Evolutionary conservation across 257 asterid species (phyloP).

Genomic region (Ilex asprella): DNA sequence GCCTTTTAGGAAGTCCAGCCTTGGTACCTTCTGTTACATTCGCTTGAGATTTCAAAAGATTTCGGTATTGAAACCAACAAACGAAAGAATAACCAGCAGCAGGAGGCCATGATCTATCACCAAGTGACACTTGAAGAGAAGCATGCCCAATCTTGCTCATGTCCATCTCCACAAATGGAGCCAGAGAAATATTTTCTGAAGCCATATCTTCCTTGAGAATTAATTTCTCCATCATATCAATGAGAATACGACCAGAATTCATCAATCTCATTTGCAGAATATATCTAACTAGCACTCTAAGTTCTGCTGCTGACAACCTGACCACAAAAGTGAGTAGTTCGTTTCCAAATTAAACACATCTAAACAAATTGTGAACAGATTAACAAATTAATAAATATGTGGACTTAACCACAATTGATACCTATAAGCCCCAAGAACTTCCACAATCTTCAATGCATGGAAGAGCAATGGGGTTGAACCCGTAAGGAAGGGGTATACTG

Average conservation of each 20-base stretch:
- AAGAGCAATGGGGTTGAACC: slow-evolving; percentile 74
- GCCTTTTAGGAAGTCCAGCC: slow-evolving; percentile 47
- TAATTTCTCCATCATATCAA: slow-evolving; percentile 91
- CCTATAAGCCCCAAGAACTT: slow-evolving; percentile 96
- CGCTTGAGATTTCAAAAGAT: slow-evolving; percentile 57
- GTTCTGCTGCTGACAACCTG: slow-evolving; percentile 87
- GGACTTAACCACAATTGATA: slow-evolving; percentile 11
- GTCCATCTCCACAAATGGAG: slow-evolving; percentile 93
- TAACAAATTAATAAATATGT: not conserved
- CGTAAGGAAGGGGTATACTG: slow-evolving; percentile 76
- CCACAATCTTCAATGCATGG: slow-evolving; percentile 78
- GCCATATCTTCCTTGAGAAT: slow-evolving; percentile 65
- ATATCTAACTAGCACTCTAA: slow-evolving; percentile 78
- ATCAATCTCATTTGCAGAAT: slow-evolving; percentile 70
- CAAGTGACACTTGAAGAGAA: slow-evolving; percentile 95
- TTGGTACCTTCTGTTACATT: slow-evolving; percentile 64
- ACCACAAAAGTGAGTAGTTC: slow-evolving; percentile 10
- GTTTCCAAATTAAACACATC: not conserved
- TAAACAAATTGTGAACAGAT: not conserved
- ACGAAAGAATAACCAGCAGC: slow-evolving; percentile 98
- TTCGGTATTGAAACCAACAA: slow-evolving; percentile 92
- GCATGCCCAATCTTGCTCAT: slow-evolving; percentile 95
- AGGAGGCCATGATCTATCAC: slow-evolving; percentile 99
- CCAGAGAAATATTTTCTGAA: slow-evolving; percentile 82
- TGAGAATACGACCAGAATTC: slow-evolving; percentile 66